Evolutionary conservation across 352 stramenopile species (phyloP), one percentile per base, ranked within the genome.

Genomic region (Bremia lactucae): DNA sequence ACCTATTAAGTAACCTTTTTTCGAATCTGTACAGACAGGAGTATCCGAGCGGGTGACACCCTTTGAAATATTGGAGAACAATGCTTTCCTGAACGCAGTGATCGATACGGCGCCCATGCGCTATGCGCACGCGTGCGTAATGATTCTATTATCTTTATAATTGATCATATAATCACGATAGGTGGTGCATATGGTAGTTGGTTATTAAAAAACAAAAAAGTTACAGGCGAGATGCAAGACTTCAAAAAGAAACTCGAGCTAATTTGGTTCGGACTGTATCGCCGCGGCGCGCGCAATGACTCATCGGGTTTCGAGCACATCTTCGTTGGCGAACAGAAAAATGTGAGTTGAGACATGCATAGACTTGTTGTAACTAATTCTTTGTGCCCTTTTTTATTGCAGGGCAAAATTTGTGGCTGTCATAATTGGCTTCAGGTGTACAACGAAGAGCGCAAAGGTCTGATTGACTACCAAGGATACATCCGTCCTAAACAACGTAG

Each of bases 371-470:
- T 26, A 37, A 22, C 31, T 54, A 31, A 46, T 24, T n/a, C 0
- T 11, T 39, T 39, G 29, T 13, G 14, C 29, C 3, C 14, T 29
- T 10, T 13, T 6, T 9, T n/a, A 28, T 44, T 47, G 15, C 31
- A 88, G 83, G 81, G 63, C 38, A 79, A 96, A 53, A 76, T 97
- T 31, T 82, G 60, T 11, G 91, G 91, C 9, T 96, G 96, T 61
- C 94, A 98, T 70, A 98, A 98, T 66, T 98, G 94, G 94, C 86
- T 98, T 42, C 86, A 96, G 49, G 90, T 98, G 26, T 98, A 97
- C 64, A 79, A 95, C 22, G 88, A 97, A 55, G 94, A 98, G 65
- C 85, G 91, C 56, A 73, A 75, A 10, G 88, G 89, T 4, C 75
- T 74, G 23, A 62, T 98, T 24, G 78, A 98, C 69, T 98, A 98